Base-by-base conservation (phyloP, 179 eudicot species). In the Dionaea muscipula region DNA sequence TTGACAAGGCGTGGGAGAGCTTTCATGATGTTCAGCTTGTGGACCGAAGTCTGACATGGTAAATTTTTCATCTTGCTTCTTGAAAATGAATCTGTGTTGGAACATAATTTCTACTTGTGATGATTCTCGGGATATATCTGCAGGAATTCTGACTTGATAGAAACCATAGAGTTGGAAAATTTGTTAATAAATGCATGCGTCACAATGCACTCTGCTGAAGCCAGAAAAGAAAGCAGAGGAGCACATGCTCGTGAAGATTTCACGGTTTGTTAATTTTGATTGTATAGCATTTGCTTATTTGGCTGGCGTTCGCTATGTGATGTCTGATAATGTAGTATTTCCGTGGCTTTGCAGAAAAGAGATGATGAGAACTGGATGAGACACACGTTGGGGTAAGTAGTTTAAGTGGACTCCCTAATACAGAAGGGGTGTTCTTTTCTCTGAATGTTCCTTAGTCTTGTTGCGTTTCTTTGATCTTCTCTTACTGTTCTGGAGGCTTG, bases 231-330 rank as follows among this genome's bases (percentile, higher is more conserved):
- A 64, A 93, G 99, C 77, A 79, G 99, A 68, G 99, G 99, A 67
- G 95, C 99, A n/a, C 99, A 93, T 80, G 96, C 99, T 14, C 90
- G 95, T 61, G 99, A 93, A 75, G 99, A 93, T 68, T 91, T 91
- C 74, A 75, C 91, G 72, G 98, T 87, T 43, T 26, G 94, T 78
- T 76, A 47, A 15, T 21, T 24, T 68, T 8, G 10, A 23, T 1
- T 11, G 40, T 53, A 7, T 10, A 6, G 6, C 15, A 48, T 48
- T 18, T 53, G 23, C 25, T 21, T 11, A 19, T 17, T 48, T 9
- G 19, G 12, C 25, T 20, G 15, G 20, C 49, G 7, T 28, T 26
- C 7, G 14, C 23, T 55, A 47, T 33, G 43, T 48, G 47, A 36
- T 13, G 2, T 59, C 22, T 47, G 19, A n/a, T 46, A 56, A 45